These are phyloP conservation scores for Phytophthora melonis DNA, from an alignment of 352 stramenopile genomes.

Conservation along the genomic window DNA sequence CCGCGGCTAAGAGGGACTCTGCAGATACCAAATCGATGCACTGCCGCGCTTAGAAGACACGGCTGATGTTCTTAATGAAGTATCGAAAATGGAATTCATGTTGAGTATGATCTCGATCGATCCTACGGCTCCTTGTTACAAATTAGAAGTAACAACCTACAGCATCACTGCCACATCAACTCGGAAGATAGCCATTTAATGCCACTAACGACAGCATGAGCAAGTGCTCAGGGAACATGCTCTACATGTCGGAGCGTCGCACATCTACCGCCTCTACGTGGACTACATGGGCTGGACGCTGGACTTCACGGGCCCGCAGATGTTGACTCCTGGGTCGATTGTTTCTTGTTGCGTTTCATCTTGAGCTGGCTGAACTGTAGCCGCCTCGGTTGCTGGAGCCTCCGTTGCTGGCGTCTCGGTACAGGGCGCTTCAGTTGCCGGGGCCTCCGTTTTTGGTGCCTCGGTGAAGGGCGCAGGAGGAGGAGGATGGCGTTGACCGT, in stretches of 20 bases:
- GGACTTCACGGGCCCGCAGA: too few relatives aligned
- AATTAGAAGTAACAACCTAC: not conserved
- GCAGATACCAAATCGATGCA: not conserved
- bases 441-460: not conserved
- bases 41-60: too few relatives aligned
- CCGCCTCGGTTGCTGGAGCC: not conserved
- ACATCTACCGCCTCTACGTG: too few relatives aligned
- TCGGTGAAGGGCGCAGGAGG: not conserved
- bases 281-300: too few relatives aligned
- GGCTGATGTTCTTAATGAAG: not conserved
- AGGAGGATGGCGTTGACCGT: too few relatives aligned
- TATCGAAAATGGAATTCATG: not conserved
- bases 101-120: not conserved
- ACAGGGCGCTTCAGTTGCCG: not conserved
- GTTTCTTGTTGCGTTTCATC: conserved; percentile 8
- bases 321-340: too few relatives aligned
- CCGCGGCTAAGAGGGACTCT: not conserved
- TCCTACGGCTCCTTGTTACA: not conserved
- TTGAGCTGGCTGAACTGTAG: not conserved
- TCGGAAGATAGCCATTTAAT: not conserved
- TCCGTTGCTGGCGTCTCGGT: conserved; percentile 5
- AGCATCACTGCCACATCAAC: too few relatives aligned
- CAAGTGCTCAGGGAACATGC: not conserved
- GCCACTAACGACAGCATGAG: not conserved
- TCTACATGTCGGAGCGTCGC: too few relatives aligned